Conservation (phyloP, 2,329 filamentous ascomycete genomes). For the Ceratocystis lukuohia region DNA sequence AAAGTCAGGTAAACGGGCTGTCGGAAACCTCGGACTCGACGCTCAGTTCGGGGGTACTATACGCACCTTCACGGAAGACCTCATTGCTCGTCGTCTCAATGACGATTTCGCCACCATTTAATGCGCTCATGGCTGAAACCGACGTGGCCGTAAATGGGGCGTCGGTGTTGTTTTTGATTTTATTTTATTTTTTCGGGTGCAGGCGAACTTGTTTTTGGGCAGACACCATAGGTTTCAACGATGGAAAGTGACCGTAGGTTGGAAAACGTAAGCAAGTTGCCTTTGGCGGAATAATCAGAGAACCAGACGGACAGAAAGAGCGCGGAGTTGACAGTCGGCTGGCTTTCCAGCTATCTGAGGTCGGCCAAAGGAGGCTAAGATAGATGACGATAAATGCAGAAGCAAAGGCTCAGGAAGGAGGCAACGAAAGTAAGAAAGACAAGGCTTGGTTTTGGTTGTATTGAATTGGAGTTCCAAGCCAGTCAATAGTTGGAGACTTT, state of each 20-base stretch:
- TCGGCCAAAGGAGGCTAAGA: neutral
- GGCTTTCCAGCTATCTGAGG: constrained; percentile 32
- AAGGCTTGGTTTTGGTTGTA: neutral
- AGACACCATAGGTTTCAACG: too few relatives aligned
- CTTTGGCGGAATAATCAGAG: too few relatives aligned
- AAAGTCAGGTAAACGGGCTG: neutral
- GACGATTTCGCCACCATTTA: constrained; percentile 16
- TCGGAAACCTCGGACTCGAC: too few relatives aligned
- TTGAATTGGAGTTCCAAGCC: neutral
- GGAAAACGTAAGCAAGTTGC: too few relatives aligned
- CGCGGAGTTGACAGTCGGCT: neutral
- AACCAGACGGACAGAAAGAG: too few relatives aligned
- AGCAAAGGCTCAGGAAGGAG: neutral
- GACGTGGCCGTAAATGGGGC: too few relatives aligned
- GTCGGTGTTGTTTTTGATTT: too few relatives aligned
- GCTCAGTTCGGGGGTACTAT: neutral
- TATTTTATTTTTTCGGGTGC: too few relatives aligned
- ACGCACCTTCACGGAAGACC: constrained; percentile 20
- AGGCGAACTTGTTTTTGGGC: too few relatives aligned
- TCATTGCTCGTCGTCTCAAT: constrained; percentile 20
- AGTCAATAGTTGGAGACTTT: neutral
- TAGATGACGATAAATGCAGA: constrained; percentile 15
- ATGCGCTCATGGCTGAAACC: neutral
- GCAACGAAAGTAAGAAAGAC: neutral
- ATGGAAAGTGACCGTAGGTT: too few relatives aligned